Conservation (phyloP, 345 rosid species). For the Mangifera indica region DNA sequence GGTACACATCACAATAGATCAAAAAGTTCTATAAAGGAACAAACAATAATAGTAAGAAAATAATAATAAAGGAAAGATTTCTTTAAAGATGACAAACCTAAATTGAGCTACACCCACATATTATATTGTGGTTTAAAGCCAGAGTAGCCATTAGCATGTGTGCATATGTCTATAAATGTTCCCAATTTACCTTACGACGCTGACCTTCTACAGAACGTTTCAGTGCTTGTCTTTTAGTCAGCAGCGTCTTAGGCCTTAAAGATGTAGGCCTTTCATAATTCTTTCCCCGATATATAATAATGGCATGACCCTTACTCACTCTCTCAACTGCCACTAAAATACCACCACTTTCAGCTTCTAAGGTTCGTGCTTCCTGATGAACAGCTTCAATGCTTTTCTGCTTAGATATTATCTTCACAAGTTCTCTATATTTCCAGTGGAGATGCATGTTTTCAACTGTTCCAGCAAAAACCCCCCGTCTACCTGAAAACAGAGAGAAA, state of each 20-base stretch:
- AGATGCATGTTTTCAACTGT: conserved; percentile 98
- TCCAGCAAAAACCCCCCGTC: conserved; percentile 85
- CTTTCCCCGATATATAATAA: conserved; percentile 90
- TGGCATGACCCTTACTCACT: conserved; percentile 84
- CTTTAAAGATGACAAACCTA: neutral
- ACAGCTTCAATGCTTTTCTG: conserved; percentile 58
- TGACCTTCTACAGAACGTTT: conserved; percentile 82
- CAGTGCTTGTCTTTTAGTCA: conserved; percentile 75
- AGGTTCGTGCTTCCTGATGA: conserved; percentile 57
- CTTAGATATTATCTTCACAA: conserved; percentile 76
- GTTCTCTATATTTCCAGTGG: conserved; percentile 98
- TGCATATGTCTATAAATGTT: conserved; percentile 27
- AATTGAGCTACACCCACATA: neutral
- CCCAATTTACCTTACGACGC: conserved; percentile 61
- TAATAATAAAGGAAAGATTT: neutral
- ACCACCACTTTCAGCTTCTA: conserved; percentile 95
- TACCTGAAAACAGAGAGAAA: conserved; percentile 56
- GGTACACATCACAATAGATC: neutral
- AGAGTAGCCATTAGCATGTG: neutral
- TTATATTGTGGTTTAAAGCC: neutral
- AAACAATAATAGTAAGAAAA: neutral
- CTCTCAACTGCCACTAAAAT: conserved; percentile 78
- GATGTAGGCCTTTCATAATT: conserved; percentile 73
- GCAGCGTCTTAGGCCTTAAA: conserved; percentile 81
- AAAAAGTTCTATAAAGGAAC: neutral